A percentile compares a stretch with the other conserved stretches of the same genome.
phyloP scores from a whole-genome alignment of 768 basidiomycete species.

The Termitomyces heimii region DNA sequence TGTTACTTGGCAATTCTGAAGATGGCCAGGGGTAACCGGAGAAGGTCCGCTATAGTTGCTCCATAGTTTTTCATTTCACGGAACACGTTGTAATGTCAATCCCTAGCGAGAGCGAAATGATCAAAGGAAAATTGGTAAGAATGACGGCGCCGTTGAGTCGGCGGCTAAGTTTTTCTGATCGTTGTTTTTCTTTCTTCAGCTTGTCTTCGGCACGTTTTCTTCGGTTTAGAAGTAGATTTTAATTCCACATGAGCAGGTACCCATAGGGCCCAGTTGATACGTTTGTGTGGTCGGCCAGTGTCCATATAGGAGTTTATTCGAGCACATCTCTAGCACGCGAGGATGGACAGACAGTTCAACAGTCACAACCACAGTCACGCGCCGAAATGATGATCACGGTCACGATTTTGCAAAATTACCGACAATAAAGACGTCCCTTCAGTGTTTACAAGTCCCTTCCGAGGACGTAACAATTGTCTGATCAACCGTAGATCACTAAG shows the following conservation, averaged over 20 bases:
- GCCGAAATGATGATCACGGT: no score
- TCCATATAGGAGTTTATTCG: not conserved
- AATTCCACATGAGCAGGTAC: not conserved
- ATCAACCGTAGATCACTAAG: not conserved
- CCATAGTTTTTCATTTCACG: not conserved
- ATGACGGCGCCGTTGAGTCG: not conserved
- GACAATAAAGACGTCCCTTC: no score
- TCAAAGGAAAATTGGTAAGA: not conserved
- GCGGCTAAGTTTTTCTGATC: not conserved
- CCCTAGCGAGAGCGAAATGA: not conserved
- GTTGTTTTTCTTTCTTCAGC: not conserved
- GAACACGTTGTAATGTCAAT: not conserved
- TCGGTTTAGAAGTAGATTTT: not conserved
- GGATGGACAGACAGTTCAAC: not conserved
- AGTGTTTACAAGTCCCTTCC: not conserved
- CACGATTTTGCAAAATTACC: no score
- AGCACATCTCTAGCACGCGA: not conserved
- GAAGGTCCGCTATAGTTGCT: not conserved
- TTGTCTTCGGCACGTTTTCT: no score
- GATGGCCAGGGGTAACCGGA: not conserved
- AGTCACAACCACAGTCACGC: no score
- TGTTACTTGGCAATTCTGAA: not conserved
- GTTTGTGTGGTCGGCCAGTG: not conserved
- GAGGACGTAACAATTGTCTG: not conserved
- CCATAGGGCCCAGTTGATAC: not conserved